Evolutionary conservation across 2,329 filamentous ascomycete species (phyloP).

Genomic region (Amesomyces nigricolor): DNA sequence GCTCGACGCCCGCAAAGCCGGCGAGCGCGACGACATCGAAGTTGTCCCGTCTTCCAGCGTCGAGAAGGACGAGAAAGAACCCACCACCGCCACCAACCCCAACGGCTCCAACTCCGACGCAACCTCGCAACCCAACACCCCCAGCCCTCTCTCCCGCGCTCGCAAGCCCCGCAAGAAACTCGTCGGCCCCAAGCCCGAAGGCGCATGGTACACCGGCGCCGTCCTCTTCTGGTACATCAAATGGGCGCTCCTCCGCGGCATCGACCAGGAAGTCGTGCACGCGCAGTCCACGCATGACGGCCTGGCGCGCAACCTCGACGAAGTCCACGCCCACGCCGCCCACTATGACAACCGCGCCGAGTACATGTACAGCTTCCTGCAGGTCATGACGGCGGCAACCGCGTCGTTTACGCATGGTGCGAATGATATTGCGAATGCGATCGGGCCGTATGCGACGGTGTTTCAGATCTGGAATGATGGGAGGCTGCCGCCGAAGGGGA

Average conservation of each 20-base stretch:
- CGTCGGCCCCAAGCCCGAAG: conserved; percentile 38
- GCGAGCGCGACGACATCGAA: conserved; percentile 22
- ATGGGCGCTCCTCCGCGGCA: conserved; percentile 42
- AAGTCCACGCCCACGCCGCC: conserved; percentile 50
- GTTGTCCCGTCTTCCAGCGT: background rate
- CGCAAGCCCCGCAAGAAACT: conserved; percentile 26
- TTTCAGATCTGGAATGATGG: conserved; percentile 54
- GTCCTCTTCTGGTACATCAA: conserved; percentile 43
- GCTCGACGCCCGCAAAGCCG: conserved; percentile 39
- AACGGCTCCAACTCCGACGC: conserved; percentile 1
- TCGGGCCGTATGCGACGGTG: conserved; percentile 58
- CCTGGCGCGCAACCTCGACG: conserved; percentile 47
- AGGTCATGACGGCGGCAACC: conserved; percentile 55
- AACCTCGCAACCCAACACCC: conserved; percentile 13
- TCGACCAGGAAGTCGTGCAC: conserved; percentile 39
- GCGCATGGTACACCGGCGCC: conserved; percentile 38
- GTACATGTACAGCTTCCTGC: conserved; percentile 55
- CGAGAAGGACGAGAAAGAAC: background rate
- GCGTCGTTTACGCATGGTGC: conserved; percentile 62
- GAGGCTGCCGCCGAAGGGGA: conserved; percentile 34
- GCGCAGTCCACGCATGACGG: conserved; percentile 35
- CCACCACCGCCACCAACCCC: background rate
- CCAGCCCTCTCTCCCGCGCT: conserved; percentile 4
- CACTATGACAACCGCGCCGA: conserved; percentile 60
- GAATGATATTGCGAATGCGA: conserved; percentile 60